These are phyloP conservation scores for Salvia miltiorrhiza DNA, from an alignment of 257 asterid species.

Conservation along the genomic window DNA sequence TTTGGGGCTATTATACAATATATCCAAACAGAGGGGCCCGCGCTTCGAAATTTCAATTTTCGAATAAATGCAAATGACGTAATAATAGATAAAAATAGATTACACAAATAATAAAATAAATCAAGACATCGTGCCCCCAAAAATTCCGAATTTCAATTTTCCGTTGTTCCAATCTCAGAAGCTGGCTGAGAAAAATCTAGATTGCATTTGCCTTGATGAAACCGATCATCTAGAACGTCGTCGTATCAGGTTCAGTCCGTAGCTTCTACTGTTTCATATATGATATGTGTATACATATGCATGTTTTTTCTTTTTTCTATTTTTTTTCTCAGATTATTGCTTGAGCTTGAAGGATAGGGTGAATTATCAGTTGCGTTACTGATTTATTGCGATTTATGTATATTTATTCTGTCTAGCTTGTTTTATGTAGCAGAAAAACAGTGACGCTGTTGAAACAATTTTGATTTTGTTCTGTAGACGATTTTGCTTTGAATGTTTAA, in stretches of 20 bases:
- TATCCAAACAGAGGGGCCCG: not conserved
- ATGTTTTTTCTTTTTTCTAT: not conserved
- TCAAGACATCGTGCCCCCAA: constrained; percentile 34
- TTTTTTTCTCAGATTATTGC: constrained; percentile 7
- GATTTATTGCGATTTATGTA: not conserved
- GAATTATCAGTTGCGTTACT: constrained; percentile 17
- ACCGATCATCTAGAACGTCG: constrained; percentile 36
- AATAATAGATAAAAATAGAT: not conserved
- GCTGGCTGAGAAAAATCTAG: constrained; percentile 6
- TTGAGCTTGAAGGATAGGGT: constrained; percentile 16
- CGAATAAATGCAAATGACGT: constrained; percentile 13
- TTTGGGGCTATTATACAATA: not conserved
- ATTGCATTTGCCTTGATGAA: constrained; percentile 20
- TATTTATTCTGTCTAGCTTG: not conserved
- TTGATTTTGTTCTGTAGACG: not conserved
- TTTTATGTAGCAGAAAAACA: not conserved
- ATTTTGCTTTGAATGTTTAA: constrained; percentile 11
- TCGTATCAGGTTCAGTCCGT: constrained; percentile 34
- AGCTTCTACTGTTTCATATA: constrained; percentile 22
- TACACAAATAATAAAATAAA: constrained; percentile 13
- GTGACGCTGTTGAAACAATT: constrained; percentile 11
- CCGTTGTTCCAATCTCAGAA: constrained; percentile 25
- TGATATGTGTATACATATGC: not conserved
- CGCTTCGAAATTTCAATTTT: not conserved
- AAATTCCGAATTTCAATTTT: constrained; percentile 8